These are phyloP conservation scores for Phyllosticta capitalensis DNA, from an alignment of 2,329 filamentous ascomycete species.

Conservation along the genomic window DNA sequence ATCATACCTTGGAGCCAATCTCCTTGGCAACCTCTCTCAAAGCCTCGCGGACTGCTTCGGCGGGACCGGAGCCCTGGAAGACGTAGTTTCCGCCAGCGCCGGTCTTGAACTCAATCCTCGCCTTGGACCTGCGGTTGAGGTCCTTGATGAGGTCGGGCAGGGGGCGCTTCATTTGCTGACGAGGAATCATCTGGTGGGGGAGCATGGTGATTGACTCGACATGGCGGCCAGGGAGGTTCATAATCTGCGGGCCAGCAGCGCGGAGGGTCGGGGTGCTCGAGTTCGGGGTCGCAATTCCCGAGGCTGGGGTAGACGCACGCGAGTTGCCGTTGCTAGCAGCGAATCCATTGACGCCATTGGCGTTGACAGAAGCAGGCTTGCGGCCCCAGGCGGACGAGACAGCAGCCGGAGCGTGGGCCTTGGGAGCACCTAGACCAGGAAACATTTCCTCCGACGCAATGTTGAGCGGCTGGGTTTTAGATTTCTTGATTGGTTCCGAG, in stretches of 20 bases:
- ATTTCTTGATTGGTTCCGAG: constrained; percentile 28
- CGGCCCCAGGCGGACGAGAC: constrained; percentile 71
- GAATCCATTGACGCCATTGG: constrained; percentile 44
- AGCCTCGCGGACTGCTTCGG: constrained; percentile 75
- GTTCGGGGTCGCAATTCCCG: constrained; percentile 41
- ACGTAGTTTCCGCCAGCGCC: constrained; percentile 63
- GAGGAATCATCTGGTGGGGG: constrained; percentile 65
- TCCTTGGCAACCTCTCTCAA: constrained; percentile 82
- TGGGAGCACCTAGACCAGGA: constrained; percentile 74
- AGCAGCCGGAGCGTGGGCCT: constrained; percentile 50
- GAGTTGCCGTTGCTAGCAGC: constrained; percentile 42
- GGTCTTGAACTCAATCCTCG: constrained; percentile 67
- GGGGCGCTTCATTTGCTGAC: constrained; percentile 72
- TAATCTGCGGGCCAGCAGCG: constrained; percentile 42
- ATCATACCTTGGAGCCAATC: constrained; percentile 69
- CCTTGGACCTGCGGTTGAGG: constrained; percentile 85
- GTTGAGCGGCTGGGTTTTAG: constrained; percentile 47
- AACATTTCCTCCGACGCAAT: constrained; percentile 86
- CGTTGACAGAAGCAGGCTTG: constrained; percentile 42
- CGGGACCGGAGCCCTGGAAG: constrained; percentile 78
- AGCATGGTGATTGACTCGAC: constrained; percentile 67
- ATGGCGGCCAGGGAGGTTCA: constrained; percentile 75
- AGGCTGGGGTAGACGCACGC: constrained; percentile 53
- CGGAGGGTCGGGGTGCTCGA: constrained; percentile 36
- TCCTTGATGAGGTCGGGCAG: constrained; percentile 79